Percentiles rank a stretch among this genome's conserved stretches.
Evolutionary conservation across 2,329 filamentous ascomycete genomes (phyloP).

Genomic region (Helotiales sp.): DNA sequence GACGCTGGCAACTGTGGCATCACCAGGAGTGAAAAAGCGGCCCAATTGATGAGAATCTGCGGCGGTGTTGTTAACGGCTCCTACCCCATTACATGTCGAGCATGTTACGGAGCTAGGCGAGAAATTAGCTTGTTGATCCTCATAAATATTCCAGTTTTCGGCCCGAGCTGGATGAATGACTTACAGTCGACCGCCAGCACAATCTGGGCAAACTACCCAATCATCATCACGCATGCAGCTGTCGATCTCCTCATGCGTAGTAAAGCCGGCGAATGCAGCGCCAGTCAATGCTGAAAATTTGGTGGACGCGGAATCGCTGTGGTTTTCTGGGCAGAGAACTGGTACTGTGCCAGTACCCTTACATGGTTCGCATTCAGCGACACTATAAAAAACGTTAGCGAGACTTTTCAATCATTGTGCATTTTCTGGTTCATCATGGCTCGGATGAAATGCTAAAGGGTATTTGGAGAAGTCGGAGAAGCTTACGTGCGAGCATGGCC

Average conservation of each 20-base stretch:
- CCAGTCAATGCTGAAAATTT: background rate
- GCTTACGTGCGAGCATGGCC: background rate
- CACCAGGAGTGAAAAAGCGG: background rate
- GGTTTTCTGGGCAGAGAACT: background rate
- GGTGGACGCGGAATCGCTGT: background rate
- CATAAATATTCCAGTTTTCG: too few species aligned
- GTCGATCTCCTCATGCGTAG: background rate
- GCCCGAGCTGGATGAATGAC: too few species aligned
- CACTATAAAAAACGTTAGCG: background rate
- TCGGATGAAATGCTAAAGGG: background rate
- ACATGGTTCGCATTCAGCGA: background rate
- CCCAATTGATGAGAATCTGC: background rate
- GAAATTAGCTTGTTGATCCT: background rate
- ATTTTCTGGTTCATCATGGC: background rate
- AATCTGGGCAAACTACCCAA: slow-evolving; percentile 5
- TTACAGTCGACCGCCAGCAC: slow-evolving; percentile 11
- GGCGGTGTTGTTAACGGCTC: background rate
- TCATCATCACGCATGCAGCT: background rate
- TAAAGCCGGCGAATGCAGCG: background rate
- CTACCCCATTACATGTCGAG: background rate
- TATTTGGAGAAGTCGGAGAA: background rate
- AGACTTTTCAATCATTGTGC: background rate
- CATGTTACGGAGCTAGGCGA: background rate
- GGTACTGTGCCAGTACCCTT: background rate
- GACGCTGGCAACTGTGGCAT: background rate